These are phyloP conservation scores for Phytophthora sp. DNA, from an alignment of 352 stramenopile genomes.

Conservation along the genomic window DNA sequence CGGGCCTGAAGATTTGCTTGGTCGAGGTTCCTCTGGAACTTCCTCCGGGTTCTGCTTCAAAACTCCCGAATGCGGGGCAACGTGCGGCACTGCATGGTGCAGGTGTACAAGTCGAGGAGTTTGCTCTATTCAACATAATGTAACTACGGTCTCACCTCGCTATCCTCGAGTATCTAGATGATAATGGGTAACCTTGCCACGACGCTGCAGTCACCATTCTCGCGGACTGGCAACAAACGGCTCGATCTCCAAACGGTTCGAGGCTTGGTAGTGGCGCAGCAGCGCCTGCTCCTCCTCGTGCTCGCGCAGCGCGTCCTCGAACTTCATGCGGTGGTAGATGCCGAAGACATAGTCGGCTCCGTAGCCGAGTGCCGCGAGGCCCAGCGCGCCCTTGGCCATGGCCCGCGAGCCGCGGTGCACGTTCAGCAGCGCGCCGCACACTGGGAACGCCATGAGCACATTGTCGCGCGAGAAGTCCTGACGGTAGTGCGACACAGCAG, in stretches of 20 bases:
- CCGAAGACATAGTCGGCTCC: slow-evolving; percentile 42
- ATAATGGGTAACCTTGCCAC: neutral
- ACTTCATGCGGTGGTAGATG: slow-evolving; percentile 35
- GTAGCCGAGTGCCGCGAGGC: slow-evolving; percentile 44
- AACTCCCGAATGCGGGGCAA: too few relatives aligned
- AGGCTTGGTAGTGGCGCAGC: slow-evolving; percentile 1
- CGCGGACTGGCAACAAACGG: slow-evolving; percentile 4
- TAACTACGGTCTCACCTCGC: too few relatives aligned
- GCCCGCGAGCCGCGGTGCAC: slow-evolving; percentile 41
- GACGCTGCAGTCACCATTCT: slow-evolving; percentile 9
- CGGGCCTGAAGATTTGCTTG: neutral
- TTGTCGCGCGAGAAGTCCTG: slow-evolving; percentile 66
- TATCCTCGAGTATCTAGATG: neutral
- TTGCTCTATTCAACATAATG: slow-evolving; percentile 20
- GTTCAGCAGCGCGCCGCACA: slow-evolving; percentile 54
- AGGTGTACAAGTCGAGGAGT: neutral
- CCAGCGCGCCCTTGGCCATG: slow-evolving; percentile 46
- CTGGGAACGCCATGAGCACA: slow-evolving; percentile 53
- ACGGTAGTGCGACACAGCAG: slow-evolving; percentile 47
- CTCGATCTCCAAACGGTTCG: slow-evolving; percentile 9
- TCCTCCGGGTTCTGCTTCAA: too few relatives aligned
- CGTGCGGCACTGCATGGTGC: too few relatives aligned
- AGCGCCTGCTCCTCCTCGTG: slow-evolving; percentile 19
- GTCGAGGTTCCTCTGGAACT: too few relatives aligned
- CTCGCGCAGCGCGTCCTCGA: slow-evolving; percentile 26